These are phyloP conservation scores for Rhodotorula toruloides DNA, from an alignment of 768 basidiomycete genomes.

Conservation along the genomic window DNA sequence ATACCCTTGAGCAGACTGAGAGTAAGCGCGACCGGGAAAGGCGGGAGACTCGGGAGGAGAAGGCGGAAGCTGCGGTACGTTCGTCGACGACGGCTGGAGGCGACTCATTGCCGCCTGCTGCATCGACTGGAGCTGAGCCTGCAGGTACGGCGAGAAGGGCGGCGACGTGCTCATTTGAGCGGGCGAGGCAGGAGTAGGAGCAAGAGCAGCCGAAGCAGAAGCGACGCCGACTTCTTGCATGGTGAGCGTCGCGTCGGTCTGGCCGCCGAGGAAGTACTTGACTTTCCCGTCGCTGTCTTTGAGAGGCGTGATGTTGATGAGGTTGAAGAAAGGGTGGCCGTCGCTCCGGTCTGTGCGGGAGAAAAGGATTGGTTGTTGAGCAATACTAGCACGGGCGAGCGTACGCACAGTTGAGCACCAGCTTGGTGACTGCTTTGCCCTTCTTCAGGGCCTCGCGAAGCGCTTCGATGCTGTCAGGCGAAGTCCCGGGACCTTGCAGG, in stretches of 20 bases:
- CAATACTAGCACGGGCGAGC: not conserved
- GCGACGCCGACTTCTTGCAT: not conserved
- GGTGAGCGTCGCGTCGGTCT: constrained; percentile 10
- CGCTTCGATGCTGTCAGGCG: constrained; percentile 1
- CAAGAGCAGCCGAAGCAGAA: not conserved
- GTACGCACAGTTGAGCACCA: constrained; percentile 26
- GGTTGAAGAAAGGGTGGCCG: constrained; percentile 17
- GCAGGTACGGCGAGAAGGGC: not conserved
- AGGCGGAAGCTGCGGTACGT: too few relatives aligned
- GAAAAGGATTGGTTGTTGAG: too few relatives aligned
- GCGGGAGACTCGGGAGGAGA: too few relatives aligned
- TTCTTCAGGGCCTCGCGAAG: constrained; percentile 21
- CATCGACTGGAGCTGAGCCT: too few relatives aligned
- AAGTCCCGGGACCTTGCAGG: constrained; percentile 30
- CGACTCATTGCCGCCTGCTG: too few relatives aligned
- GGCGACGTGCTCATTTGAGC: not conserved
- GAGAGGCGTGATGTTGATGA: constrained; percentile 14
- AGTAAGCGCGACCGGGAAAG: too few relatives aligned
- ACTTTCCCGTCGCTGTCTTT: constrained; percentile 1
- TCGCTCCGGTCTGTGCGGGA: constrained; percentile 3
- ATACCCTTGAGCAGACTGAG: too few relatives aligned
- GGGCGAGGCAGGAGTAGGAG: not conserved
- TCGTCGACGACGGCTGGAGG: not conserved
- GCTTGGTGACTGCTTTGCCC: constrained; percentile 15
- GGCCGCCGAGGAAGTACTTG: constrained; percentile 22